phyloP scores from a whole-genome alignment of 495 filamentous ascomycete species.

The Penicillium diatomitis region DNA sequence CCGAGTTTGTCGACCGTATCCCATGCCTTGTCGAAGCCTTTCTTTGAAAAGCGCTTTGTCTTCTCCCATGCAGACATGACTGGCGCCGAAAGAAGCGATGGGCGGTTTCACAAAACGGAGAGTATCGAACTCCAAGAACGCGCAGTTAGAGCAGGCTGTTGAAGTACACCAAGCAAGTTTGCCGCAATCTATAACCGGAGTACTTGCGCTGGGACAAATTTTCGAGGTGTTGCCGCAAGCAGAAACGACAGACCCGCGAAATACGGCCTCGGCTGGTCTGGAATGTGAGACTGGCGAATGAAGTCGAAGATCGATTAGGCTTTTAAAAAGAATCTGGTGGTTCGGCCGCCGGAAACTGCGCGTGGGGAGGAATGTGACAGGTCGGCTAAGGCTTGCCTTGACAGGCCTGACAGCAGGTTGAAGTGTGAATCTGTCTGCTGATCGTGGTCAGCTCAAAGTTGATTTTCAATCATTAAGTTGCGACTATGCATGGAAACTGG shows the following conservation, averaged over 20 bases:
- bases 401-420: neutral
- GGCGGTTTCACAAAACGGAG: neutral
- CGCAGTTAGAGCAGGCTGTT: too few species aligned
- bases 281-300: conserved; percentile 10
- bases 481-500: too few species aligned
- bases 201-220: conserved; percentile 7
- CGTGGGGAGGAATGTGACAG: conserved; percentile 14
- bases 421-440: neutral
- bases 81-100: neutral
- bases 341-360: conserved; percentile 13
- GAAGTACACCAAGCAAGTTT: neutral
- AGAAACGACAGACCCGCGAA: conserved; percentile 5
- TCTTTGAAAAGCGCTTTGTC: conserved; percentile 38
- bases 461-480: too few species aligned
- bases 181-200: conserved; percentile 9
- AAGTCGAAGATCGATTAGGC: neutral
- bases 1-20: conserved; percentile 45
- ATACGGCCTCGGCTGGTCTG: conserved; percentile 10
- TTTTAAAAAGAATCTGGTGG: conserved; percentile 8
- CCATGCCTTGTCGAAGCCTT: conserved; percentile 49
- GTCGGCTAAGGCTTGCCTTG: neutral
- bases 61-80: conserved; percentile 32
- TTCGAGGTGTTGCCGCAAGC: conserved; percentile 10
- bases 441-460: neutral
- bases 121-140: too few species aligned